Percentiles rank a stretch among this genome's conserved stretches.
These are phyloP conservation scores for Leccinellum luteum DNA, from an alignment of 768 basidiomycete genomes.

Conservation along the genomic window DNA sequence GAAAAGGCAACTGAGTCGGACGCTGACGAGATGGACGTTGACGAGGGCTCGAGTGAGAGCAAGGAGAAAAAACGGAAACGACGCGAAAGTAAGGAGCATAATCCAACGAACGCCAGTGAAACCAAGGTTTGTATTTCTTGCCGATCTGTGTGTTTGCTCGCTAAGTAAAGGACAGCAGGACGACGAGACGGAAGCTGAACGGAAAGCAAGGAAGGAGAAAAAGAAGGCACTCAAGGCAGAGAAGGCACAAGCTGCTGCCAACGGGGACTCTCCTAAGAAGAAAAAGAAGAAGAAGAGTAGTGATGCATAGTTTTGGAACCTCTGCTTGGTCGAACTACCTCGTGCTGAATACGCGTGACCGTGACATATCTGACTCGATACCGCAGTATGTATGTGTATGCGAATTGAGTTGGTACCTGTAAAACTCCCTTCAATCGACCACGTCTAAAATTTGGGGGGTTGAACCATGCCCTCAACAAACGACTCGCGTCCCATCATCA, in stretches of 20 bases:
- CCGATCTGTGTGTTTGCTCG: slow-evolving; percentile 3
- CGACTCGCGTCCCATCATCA: slow-evolving; percentile 43
- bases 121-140: slow-evolving; percentile 38
- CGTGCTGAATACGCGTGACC: background rate
- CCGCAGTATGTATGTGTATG: background rate
- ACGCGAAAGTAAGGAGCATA: slow-evolving; percentile 56
- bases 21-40: slow-evolving; percentile 44
- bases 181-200: slow-evolving; percentile 80
- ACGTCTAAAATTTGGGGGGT: background rate
- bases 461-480: slow-evolving; percentile 26
- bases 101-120: slow-evolving; percentile 37
- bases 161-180: slow-evolving; percentile 28
- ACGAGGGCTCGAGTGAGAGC: slow-evolving; percentile 35
- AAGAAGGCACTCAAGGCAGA: slow-evolving; percentile 79
- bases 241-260: slow-evolving; percentile 52
- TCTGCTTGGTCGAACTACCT: background rate
- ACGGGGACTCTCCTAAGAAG: slow-evolving; percentile 44
- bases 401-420: too few species aligned
- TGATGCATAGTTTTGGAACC: slow-evolving; percentile 23
- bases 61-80: slow-evolving; percentile 47
- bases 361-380: slow-evolving; percentile 1
- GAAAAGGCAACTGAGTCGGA: slow-evolving; percentile 46
- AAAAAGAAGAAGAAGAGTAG: slow-evolving; percentile 41
- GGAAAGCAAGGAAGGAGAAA: slow-evolving; percentile 76
- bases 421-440: background rate